A percentile compares a stretch with the other conserved stretches of the same genome.
Conservation (phyloP, 2,329 filamentous ascomycete species). For the Microsporum canis region DNA sequence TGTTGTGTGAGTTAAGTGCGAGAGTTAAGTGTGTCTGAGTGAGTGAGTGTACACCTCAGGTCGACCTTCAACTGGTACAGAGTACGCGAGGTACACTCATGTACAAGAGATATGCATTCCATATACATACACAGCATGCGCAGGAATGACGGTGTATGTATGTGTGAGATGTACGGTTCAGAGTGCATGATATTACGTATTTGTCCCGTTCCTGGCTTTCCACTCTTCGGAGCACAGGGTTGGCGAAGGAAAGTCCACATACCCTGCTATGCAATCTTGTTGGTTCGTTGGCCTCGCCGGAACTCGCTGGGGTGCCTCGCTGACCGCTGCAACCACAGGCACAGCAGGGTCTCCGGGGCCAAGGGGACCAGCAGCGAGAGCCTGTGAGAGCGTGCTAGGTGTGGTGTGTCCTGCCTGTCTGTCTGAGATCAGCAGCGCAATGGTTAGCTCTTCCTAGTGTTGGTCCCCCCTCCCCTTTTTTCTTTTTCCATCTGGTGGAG, state of each 20-base stretch:
- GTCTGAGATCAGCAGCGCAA: not conserved
- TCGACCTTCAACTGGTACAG: not conserved
- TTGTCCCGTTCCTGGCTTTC: slow-evolving; percentile 1
- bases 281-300: not conserved
- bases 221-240: not conserved
- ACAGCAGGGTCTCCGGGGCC: not conserved
- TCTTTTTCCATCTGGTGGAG: not conserved
- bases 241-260: not conserved
- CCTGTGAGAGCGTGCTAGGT: not conserved
- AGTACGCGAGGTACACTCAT: not conserved
- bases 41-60: not conserved
- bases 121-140: not conserved
- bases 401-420: not conserved
- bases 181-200: slow-evolving; percentile 1
- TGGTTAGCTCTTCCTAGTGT: slow-evolving; percentile 1
- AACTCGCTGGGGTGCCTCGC: not conserved
- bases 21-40: not conserved
- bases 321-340: slow-evolving; percentile 4
- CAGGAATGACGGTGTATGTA: not conserved
- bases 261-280: not conserved
- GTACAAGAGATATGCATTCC: not conserved
- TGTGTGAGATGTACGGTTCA: not conserved
- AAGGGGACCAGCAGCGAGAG: not conserved
- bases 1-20: not conserved
- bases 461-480: not conserved